phyloP scores from a whole-genome alignment of 2,329 filamentous ascomycete species.

The Cladophialophora immunda region DNA sequence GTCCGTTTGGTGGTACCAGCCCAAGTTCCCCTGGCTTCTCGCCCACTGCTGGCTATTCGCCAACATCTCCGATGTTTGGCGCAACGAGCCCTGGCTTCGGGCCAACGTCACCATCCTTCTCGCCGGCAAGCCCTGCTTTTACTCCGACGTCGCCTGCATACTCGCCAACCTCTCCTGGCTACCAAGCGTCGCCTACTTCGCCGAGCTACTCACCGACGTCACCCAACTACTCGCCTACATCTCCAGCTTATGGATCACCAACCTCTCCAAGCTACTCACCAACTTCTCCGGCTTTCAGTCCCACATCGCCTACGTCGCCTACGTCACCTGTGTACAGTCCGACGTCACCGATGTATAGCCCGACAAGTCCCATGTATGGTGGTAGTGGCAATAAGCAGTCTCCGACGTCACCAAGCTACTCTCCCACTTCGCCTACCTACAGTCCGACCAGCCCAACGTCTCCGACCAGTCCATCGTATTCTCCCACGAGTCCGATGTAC shows the following conservation, averaged over 20 bases:
- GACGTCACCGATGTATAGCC: slow-evolving; percentile 67
- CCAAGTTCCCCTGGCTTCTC: slow-evolving; percentile 74
- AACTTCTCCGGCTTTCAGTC: slow-evolving; percentile 70
- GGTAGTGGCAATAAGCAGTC: slow-evolving; percentile 50
- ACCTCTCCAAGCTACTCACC: slow-evolving; percentile 66
- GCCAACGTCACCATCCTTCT: slow-evolving; percentile 62
- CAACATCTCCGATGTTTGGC: slow-evolving; percentile 74
- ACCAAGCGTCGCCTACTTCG: slow-evolving; percentile 73
- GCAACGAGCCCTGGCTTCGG: slow-evolving; percentile 64
- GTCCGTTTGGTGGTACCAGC: slow-evolving; percentile 75
- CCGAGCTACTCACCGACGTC: slow-evolving; percentile 70
- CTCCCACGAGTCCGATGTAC: slow-evolving; percentile 62
- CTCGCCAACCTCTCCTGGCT: slow-evolving; percentile 73
- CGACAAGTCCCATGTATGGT: slow-evolving; percentile 60
- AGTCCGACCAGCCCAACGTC: slow-evolving; percentile 68
- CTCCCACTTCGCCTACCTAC: slow-evolving; percentile 68
- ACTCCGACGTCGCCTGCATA: slow-evolving; percentile 78
- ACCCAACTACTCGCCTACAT: slow-evolving; percentile 66
- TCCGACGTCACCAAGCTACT: slow-evolving; percentile 64
- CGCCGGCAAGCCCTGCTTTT: slow-evolving; percentile 63
- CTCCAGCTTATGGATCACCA: slow-evolving; percentile 53
- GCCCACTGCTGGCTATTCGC: slow-evolving; percentile 72
- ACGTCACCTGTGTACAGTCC: slow-evolving; percentile 74
- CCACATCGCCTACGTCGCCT: slow-evolving; percentile 71
- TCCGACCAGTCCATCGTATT: slow-evolving; percentile 61